These are phyloP conservation scores for Phoenix roebelenii DNA, from an alignment of 176 grass and related monocot species.

Conservation along the genomic window DNA sequence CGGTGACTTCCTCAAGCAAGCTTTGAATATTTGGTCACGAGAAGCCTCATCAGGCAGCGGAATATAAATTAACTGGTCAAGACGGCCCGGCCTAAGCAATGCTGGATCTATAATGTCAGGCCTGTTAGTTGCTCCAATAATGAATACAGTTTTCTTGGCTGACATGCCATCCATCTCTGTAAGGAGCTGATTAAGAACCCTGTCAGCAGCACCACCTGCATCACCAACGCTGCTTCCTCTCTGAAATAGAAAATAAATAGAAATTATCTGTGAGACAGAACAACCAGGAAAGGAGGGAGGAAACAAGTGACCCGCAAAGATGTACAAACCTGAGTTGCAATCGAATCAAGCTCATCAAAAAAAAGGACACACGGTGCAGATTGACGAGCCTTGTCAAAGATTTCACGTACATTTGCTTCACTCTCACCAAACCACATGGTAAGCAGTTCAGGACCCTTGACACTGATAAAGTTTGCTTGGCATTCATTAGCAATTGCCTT, in stretches of 20 bases:
- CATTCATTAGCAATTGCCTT: too few species aligned
- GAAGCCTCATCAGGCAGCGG: constrained; percentile 18
- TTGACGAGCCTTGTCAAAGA: constrained; percentile 22
- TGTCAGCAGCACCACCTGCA: constrained; percentile 22
- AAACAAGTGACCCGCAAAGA: too few species aligned
- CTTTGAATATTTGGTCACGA: constrained; percentile 10
- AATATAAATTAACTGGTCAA: constrained; percentile 22
- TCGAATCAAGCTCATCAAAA: constrained; percentile 20
- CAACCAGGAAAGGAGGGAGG: too few species aligned
- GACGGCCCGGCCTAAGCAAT: constrained; percentile 8
- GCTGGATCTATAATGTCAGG: constrained; percentile 19
- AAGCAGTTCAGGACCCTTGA: constrained; percentile 5
- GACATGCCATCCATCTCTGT: constrained; percentile 21
- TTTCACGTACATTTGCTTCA: constrained; percentile 20
- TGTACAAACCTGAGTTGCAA: constrained; percentile 15
- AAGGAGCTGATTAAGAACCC: constrained; percentile 20
- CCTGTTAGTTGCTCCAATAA: constrained; percentile 20
- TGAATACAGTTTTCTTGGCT: constrained; percentile 20
- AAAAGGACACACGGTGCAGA: constrained; percentile 18
- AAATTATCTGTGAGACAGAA: too few species aligned
- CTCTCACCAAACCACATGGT: constrained; percentile 25
- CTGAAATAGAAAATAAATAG: background rate
- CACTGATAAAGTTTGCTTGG: too few species aligned
- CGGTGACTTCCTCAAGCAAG: constrained; percentile 16
- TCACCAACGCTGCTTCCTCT: constrained; percentile 21